Evolutionary conservation across 148 eudicot genomes (phyloP).

Genomic region (Rheum nobile): DNA sequence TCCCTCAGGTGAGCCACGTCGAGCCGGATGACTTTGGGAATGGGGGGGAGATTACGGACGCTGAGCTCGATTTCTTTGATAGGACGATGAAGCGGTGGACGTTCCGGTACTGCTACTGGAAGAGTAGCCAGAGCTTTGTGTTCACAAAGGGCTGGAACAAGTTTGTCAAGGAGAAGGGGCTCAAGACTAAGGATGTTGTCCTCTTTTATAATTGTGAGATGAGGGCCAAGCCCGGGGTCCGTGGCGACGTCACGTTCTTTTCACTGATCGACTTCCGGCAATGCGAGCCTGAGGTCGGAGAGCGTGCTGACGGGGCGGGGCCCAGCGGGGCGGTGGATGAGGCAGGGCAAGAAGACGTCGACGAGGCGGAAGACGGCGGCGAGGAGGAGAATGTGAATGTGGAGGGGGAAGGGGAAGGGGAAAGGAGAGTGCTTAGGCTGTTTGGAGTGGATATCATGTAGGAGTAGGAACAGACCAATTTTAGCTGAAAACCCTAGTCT

Average conservation of each 20-base stretch:
- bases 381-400: not conserved
- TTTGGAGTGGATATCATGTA: not conserved
- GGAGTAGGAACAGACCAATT: not conserved
- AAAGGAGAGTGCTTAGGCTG: not conserved
- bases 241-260: not conserved
- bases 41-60: not conserved
- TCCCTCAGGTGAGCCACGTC: constrained; percentile 2
- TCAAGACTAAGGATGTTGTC: constrained; percentile 28
- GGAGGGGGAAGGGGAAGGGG: not conserved
- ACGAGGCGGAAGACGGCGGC: not conserved
- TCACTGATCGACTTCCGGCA: not conserved
- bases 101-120: constrained; percentile 44
- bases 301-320: not conserved
- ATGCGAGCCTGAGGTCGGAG: not conserved
- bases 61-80: constrained; percentile 20
- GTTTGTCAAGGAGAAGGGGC: constrained; percentile 33
- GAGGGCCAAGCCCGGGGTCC: not conserved
- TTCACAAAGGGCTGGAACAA: constrained; percentile 49
- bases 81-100: constrained; percentile 25
- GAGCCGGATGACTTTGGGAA: not conserved
- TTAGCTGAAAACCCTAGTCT: not conserved
- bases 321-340: not conserved
- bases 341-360: not conserved
- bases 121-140: constrained; percentile 41
- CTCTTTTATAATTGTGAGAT: constrained; percentile 10